Evolutionary conservation across 192 early-diverging fungal species (phyloP), one percentile per base, ranked within the genome.

Genomic region (Coemansia erecta): DNA sequence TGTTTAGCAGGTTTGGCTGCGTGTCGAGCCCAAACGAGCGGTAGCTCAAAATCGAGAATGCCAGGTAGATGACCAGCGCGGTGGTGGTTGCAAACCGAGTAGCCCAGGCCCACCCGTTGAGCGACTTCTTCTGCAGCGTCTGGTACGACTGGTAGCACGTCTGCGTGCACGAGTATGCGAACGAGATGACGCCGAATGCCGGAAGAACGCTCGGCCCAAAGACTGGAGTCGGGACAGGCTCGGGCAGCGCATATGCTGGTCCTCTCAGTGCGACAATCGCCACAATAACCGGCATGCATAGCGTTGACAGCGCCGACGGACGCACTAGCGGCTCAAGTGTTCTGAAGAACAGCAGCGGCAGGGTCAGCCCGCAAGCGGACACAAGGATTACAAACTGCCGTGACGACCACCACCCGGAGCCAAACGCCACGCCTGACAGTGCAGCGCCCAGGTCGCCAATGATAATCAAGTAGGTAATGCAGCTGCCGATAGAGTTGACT

Each of bases 81-180:
- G 70, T 50, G 3, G 57, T 61, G 1, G 81, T 80, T 14, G 87
- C 83, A 58, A 85, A 74, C 11, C 52, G 56, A 0, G 82, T 73
- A 0, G 83, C 81, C 26, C 52, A 67, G 8, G 53, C 49, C 87
- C 87, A 89, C 13, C 63, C 68, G 2, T 19, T 40, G 5, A 80
- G 53, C 2, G 81, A 70, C 43, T 82, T 82, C 28, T 78, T 49
- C 9, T 62, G 47, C 56, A 84, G 63, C 0, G 86, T 80, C 41
- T 72, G 55, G 55, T 82, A 89, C 44, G 77, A 85, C 56, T 80
- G 74, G 55, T 82, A 86, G 13, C 77, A 79, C 21, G 84, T 82
- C 53, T 89, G 87, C 19, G 85, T 63, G 31, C 83, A 86, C 13
- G 84, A 77, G 70, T 85, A 87, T 3, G 87, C 84, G 56, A 89